Evolutionary conservation across 306 rosid species (phyloP), one percentile per base, ranked within the genome.

Genomic region (Inga leiocalycina): DNA sequence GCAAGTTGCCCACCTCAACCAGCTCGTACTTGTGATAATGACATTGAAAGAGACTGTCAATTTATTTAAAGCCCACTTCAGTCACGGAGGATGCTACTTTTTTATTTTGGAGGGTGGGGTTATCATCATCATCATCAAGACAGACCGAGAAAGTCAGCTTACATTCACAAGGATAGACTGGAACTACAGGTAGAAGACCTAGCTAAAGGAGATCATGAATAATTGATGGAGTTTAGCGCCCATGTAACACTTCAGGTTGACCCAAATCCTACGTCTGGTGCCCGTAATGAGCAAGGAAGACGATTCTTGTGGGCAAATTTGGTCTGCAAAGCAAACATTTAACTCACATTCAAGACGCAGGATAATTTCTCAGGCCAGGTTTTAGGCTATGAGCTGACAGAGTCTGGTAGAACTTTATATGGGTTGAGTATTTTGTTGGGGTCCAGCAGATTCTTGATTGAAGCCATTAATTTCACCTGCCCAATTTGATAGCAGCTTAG

Each of bases 391-490:
- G 95, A 87, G 77, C 52, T 43, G 72, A 88, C 43, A 30, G 91
- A 84, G 80, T 71, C 86, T 1, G 98, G 99, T 79, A 95, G 97
- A 86, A 95, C 97, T 91, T 95, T 95, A 74, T 95, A 95, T 17
- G 99, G 99, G 83, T 95, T 95, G 84, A 95, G 99, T 83, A 95
- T 92, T 82, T 91, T 92, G 67, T 87, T 83, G 13, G 99, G 96
- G 79, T 95, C 99, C 92, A 95, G 73, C 88, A 93, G 72, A 67
- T 90, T 93, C 96, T 95, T 95, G 86, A 95, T 89, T 46, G 96
- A 92, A 79, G 81, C 89, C 99, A 95, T 95, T 77, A 93, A 44
- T 87, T 88, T 87, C 82, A 93, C 99, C 99, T 95, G 89, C 80
- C 12, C 84, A 79, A 80, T 79, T 76, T 78, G 27, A 83, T 72